A percentile compares a stretch with the other conserved stretches of the same genome.
Conservation (phyloP, 805 yeast genomes). For the Cyberlindnera suaveolens region DNA sequence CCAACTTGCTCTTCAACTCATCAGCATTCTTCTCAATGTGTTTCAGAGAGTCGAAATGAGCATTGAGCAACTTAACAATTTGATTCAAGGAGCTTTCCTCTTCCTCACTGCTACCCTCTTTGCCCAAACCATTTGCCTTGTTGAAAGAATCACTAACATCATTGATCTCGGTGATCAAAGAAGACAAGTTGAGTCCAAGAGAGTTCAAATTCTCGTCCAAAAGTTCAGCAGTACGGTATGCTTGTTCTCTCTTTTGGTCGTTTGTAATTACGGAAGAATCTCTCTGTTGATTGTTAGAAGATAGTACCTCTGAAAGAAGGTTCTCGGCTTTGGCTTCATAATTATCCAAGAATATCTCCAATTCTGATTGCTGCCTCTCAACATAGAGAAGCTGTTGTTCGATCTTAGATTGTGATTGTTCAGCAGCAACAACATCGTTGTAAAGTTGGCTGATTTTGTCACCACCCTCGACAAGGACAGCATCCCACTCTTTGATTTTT, state of each 20-base stretch:
- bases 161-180: slow-evolving; percentile 76
- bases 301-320: slow-evolving; percentile 29
- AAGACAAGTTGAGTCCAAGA: slow-evolving; percentile 68
- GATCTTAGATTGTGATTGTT: slow-evolving; percentile 74
- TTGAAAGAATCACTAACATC: slow-evolving; percentile 77
- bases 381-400: slow-evolving; percentile 85
- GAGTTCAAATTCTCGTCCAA: slow-evolving; percentile 76
- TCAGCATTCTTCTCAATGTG: slow-evolving; percentile 77
- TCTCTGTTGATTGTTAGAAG: slow-evolving; percentile 25
- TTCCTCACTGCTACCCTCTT: slow-evolving; percentile 28
- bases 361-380: slow-evolving; percentile 87
- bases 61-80: slow-evolving; percentile 74
- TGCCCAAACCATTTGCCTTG: slow-evolving; percentile 43
- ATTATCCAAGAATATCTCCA: slow-evolving; percentile 73
- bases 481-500: slow-evolving; percentile 82
- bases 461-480: slow-evolving; percentile 74
- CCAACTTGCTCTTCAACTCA: slow-evolving; percentile 60
- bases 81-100: slow-evolving; percentile 51
- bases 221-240: slow-evolving; percentile 80
- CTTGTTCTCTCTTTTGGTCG: slow-evolving; percentile 85
- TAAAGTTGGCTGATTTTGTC: slow-evolving; percentile 76
- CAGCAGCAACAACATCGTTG: slow-evolving; percentile 74
- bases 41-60: slow-evolving; percentile 84
- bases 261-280: slow-evolving; percentile 40
- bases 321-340: slow-evolving; percentile 52